Base-by-base conservation (phyloP, 495 filamentous ascomycete species). In the Bacidia gigantensis region DNA sequence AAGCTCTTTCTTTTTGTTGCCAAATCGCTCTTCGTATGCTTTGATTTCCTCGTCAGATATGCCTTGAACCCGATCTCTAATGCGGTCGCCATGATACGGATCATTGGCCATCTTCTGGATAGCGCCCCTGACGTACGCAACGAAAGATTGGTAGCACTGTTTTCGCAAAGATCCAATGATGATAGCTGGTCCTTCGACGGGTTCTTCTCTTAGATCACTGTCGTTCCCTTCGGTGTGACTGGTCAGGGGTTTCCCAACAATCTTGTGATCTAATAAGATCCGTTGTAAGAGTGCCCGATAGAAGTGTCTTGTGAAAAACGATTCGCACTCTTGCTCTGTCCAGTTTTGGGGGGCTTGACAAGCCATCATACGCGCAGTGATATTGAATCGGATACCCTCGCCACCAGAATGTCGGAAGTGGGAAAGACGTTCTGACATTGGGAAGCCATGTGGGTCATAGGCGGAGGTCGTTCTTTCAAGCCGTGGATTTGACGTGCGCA, bases 361-460 rank as follows among this genome's bases (percentile, higher is more conserved):
- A 26, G 88, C 89, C 92, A 96, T 94, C 78, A 93, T 92, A 23
- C 93, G 76, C 0, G 92, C 88, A 0, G 92, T 98, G 60, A 98
- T 95, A 63, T 98, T 97, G 52, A 97, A 73, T 23, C 85, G 75
- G 44, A 95, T 69, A 17, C 88, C 89, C 26, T 67, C 65, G 11
- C 69, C 72, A 21, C 64, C 57, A 23, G 61, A 55, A 56, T 84
- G 67, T 26, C 67, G 56, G 60, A 74, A 87, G 0, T 67, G 70
- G 49, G 76, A 80, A n/a, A 94, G 61, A 9, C 74, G 71, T 41
- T 84, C 74, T 29, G 84, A 89, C 84, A 98, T 88, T 0, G 92
- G 92, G 62, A 95, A 98, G 11, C 92, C 92, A 52, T 93, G 81
- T 0, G 86, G 83, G 58, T 98, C 92, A 45, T 77, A 79, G 3